Percentiles rank a stretch among this genome's conserved stretches.
Conservation (phyloP, 2,329 filamentous ascomycete genomes). For the Lachnellula subtilissima region DNA sequence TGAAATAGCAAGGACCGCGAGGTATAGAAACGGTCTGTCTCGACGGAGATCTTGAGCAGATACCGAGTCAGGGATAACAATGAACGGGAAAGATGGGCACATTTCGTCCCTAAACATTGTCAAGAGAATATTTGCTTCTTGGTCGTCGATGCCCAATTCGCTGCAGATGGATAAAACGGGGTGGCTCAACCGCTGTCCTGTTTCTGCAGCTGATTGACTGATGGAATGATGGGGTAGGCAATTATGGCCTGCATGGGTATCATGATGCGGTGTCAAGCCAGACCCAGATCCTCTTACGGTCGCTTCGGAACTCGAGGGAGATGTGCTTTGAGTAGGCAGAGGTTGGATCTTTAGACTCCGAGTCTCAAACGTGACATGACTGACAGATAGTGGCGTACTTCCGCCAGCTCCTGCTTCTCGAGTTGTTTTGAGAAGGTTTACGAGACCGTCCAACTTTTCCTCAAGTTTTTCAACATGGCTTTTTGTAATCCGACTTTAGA, state of each 20-base stretch:
- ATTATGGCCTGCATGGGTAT: no score
- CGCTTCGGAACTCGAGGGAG: no score
- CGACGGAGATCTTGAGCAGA: constrained; percentile 6
- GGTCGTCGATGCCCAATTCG: background rate
- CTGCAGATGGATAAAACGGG: background rate
- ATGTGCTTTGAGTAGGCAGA: background rate
- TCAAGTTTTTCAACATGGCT: constrained; percentile 18
- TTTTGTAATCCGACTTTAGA: constrained; percentile 6
- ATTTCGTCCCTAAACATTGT: constrained; percentile 16
- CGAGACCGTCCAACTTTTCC: constrained; percentile 19
- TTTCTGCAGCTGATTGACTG: background rate
- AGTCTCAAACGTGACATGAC: no score
- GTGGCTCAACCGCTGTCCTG: constrained; percentile 4
- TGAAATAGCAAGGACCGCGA: constrained; percentile 16
- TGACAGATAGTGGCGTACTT: background rate
- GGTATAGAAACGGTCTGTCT: constrained; percentile 17
- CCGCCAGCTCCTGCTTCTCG: background rate
- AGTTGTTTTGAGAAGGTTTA: constrained; percentile 13
- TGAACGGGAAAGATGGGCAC: constrained; percentile 19
- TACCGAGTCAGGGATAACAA: constrained; percentile 9
- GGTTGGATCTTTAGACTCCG: background rate
- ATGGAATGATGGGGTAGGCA: no score
- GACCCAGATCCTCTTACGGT: no score
- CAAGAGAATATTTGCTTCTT: constrained; percentile 11
- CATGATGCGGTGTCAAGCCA: no score